Conservation (phyloP, 108 stramenopile species). For the Pseudonitzschia multiseries region DNA sequence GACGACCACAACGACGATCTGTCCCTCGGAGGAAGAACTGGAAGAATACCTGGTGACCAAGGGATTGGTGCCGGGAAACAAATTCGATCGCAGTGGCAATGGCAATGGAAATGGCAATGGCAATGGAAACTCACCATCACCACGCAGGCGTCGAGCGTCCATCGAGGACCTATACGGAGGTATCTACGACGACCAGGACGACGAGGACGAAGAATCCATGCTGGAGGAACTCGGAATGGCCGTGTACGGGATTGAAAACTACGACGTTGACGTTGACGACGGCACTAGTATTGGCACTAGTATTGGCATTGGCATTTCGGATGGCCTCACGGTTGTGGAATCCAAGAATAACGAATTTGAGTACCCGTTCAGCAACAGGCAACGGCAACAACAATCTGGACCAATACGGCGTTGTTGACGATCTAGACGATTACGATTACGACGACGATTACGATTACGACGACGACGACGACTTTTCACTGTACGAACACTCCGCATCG, state of each 20-base stretch:
- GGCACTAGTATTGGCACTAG: too few relatives aligned
- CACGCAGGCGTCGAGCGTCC: neutral
- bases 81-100: neutral
- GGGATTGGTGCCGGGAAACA: neutral
- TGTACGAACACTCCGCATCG: neutral
- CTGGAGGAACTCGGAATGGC: conserved; percentile 9
- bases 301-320: conserved; percentile 10
- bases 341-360: neutral
- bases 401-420: too few relatives aligned
- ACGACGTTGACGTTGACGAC: conserved; percentile 15
- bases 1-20: neutral
- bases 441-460: neutral
- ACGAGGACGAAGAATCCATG: conserved; percentile 7
- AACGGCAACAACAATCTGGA: neutral
- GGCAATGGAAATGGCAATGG: too few relatives aligned
- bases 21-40: conserved; percentile 14
- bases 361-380: neutral
- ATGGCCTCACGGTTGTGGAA: neutral
- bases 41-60: conserved; percentile 8
- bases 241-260: conserved; percentile 3
- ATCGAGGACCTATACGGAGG: conserved; percentile 6
- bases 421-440: neutral
- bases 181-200: neutral
- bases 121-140: too few relatives aligned
- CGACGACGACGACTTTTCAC: neutral